Evolutionary conservation across 352 stramenopile species (phyloP).

Genomic region (Phytophthora sansomeana): DNA sequence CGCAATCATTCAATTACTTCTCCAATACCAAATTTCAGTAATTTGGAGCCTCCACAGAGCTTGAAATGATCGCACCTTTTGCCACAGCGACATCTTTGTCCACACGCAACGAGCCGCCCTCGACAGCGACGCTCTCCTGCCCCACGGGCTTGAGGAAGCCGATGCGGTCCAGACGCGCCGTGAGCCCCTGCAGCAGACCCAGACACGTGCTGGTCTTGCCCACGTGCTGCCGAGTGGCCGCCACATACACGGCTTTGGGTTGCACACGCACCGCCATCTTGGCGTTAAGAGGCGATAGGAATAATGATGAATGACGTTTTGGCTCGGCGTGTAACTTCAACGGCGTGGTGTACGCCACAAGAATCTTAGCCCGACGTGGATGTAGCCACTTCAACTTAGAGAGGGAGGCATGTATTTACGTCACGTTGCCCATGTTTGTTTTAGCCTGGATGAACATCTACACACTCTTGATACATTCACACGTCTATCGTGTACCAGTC

Average conservation of each 20-base stretch:
- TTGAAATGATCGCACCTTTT: constrained; percentile 72
- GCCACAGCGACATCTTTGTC: constrained; percentile 92
- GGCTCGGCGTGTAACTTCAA: constrained; percentile 11
- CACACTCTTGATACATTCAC: constrained; percentile 19
- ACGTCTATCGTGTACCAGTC: constrained; percentile 4
- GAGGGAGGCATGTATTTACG: background rate
- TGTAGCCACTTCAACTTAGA: constrained; percentile 7
- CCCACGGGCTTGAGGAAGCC: constrained; percentile 97
- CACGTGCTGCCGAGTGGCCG: constrained; percentile 89
- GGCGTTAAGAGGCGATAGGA: constrained; percentile 6
- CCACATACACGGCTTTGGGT: constrained; percentile 81
- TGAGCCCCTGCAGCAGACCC: constrained; percentile 93
- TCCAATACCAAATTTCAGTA: constrained; percentile 5
- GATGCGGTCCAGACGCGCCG: constrained; percentile 89
- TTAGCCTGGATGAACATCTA: constrained; percentile 14
- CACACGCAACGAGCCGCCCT: constrained; percentile 75
- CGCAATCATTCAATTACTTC: constrained; percentile 19
- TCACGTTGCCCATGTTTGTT: background rate
- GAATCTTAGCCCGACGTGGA: background rate
- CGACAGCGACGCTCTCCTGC: constrained; percentile 90
- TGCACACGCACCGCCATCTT: background rate
- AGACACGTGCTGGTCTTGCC: constrained; percentile 95
- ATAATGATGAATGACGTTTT: constrained; percentile 14
- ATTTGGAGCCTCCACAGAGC: background rate
- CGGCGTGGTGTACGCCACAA: constrained; percentile 12